Evolutionary conservation across 2,329 filamentous ascomycete species (phyloP).

Genomic region (Xylariaceae sp.): DNA sequence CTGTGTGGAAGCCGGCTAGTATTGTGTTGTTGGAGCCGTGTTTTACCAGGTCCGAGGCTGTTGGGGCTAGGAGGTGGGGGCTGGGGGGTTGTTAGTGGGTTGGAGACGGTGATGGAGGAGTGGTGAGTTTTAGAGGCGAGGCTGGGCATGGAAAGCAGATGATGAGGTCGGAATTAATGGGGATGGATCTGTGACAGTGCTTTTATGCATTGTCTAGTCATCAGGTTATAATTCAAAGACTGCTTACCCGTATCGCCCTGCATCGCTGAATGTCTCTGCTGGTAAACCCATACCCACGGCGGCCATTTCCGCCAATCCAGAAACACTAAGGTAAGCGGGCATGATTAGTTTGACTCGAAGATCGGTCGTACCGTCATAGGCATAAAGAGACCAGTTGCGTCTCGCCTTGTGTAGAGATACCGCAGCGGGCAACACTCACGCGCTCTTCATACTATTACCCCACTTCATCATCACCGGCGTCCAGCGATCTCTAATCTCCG

Average conservation of each 20-base stretch:
- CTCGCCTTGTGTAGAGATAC: no score
- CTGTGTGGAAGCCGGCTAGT: constrained; percentile 62
- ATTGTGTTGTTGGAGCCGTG: constrained; percentile 56
- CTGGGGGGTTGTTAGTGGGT: constrained; percentile 28
- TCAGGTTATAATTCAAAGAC: neutral
- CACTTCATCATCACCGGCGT: constrained; percentile 54
- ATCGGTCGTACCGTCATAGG: no score
- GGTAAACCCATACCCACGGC: constrained; percentile 56
- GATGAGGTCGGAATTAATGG: neutral
- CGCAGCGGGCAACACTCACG: constrained; percentile 40
- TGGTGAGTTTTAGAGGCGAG: neutral
- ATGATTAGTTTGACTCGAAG: constrained; percentile 1
- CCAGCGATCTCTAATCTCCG: constrained; percentile 51
- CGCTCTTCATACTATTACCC: constrained; percentile 59
- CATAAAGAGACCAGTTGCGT: no score
- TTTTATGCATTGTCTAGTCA: neutral
- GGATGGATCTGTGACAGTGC: neutral
- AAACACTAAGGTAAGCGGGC: constrained; percentile 33
- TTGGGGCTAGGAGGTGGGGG: constrained; percentile 61
- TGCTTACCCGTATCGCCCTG: constrained; percentile 53
- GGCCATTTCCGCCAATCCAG: constrained; percentile 57
- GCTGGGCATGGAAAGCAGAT: neutral
- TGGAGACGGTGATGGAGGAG: neutral
- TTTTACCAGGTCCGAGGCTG: constrained; percentile 54
- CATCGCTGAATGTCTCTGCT: constrained; percentile 51